A percentile compares a stretch with the other conserved stretches of the same genome.
These are phyloP conservation scores for Metschnikowia gelsemii DNA, from an alignment of 805 yeast species.

Conservation along the genomic window DNA sequence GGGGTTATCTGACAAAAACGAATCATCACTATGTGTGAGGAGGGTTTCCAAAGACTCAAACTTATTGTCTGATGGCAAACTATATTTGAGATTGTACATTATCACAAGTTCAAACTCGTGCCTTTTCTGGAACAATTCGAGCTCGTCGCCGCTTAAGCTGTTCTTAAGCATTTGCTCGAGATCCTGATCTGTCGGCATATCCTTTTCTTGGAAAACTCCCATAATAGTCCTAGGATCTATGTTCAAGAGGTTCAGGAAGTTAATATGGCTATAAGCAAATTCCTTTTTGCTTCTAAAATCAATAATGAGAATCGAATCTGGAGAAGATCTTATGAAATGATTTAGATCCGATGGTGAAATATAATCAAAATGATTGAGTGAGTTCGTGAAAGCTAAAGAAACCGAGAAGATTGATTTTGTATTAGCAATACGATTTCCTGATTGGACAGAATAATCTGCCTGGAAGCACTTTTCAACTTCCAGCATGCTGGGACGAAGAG, in stretches of 20 bases:
- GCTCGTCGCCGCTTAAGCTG: slow-evolving; percentile 35
- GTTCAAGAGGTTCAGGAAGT: slow-evolving; percentile 58
- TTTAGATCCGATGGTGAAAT: slow-evolving; percentile 15
- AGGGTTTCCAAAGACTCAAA: slow-evolving; percentile 37
- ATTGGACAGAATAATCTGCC: not conserved
- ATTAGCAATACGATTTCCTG: slow-evolving; percentile 4
- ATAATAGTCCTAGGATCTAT: slow-evolving; percentile 57
- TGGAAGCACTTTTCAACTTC: slow-evolving; percentile 2
- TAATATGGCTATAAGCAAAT: slow-evolving; percentile 63
- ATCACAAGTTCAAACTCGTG: slow-evolving; percentile 61
- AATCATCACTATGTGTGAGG: slow-evolving; percentile 34
- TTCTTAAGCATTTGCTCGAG: slow-evolving; percentile 61
- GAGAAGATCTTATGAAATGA: slow-evolving; percentile 8
- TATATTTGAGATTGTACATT: slow-evolving; percentile 54
- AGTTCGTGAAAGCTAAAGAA: not conserved
- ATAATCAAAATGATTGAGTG: slow-evolving; percentile 7
- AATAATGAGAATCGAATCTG: slow-evolving; percentile 49
- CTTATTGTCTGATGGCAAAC: slow-evolving; percentile 28
- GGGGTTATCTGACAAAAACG: slow-evolving; percentile 55
- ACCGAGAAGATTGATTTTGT: not conserved
- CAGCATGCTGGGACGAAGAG: slow-evolving; percentile 3
- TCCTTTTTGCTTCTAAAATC: slow-evolving; percentile 67
- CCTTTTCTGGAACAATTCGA: slow-evolving; percentile 51
- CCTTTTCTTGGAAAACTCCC: slow-evolving; percentile 27
- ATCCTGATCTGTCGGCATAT: slow-evolving; percentile 54